Evolutionary conservation across 495 filamentous ascomycete genomes (phyloP).

Genomic region (Hyaloscypha hepaticicola): DNA sequence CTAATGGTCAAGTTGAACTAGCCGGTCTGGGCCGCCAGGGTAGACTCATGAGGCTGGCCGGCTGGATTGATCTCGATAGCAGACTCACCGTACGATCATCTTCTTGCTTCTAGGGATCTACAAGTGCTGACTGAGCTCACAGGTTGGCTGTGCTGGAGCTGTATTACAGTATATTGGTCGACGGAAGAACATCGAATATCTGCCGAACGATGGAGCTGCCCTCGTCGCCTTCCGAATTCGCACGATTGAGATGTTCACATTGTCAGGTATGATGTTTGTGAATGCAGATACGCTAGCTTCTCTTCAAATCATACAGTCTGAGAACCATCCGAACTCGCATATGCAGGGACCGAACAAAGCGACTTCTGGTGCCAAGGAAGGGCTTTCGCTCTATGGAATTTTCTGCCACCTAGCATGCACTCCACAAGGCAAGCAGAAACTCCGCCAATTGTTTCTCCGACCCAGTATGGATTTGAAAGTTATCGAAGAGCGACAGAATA

Average conservation of each 20-base stretch:
- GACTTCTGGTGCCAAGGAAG: conserved; percentile 75
- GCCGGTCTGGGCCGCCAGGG: conserved; percentile 48
- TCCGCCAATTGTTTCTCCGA: conserved; percentile 82
- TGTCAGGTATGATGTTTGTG: conserved; percentile 80
- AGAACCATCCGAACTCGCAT: conserved; percentile 81
- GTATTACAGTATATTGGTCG: conserved; percentile 77
- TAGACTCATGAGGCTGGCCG: conserved; percentile 68
- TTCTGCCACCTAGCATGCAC: conserved; percentile 77
- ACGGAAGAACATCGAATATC: conserved; percentile 58
- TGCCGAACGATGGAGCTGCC: conserved; percentile 52
- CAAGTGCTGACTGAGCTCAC: background rate
- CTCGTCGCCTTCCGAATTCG: conserved; percentile 56
- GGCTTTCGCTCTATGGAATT: conserved; percentile 83
- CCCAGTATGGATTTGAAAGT: conserved; percentile 67
- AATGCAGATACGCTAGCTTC: conserved; percentile 76
- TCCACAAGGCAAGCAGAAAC: conserved; percentile 71
- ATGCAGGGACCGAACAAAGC: conserved; percentile 72
- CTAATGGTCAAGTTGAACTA: background rate
- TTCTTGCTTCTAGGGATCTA: background rate
- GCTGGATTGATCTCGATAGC: conserved; percentile 78
- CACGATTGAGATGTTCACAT: conserved; percentile 72
- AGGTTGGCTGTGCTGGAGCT: conserved; percentile 77
- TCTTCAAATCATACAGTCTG: conserved; percentile 82
- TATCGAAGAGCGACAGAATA: conserved; percentile 73
- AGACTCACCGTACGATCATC: conserved; percentile 50